phyloP scores from a whole-genome alignment of 805 yeast genomes.

The Priceomyces carsonii region DNA sequence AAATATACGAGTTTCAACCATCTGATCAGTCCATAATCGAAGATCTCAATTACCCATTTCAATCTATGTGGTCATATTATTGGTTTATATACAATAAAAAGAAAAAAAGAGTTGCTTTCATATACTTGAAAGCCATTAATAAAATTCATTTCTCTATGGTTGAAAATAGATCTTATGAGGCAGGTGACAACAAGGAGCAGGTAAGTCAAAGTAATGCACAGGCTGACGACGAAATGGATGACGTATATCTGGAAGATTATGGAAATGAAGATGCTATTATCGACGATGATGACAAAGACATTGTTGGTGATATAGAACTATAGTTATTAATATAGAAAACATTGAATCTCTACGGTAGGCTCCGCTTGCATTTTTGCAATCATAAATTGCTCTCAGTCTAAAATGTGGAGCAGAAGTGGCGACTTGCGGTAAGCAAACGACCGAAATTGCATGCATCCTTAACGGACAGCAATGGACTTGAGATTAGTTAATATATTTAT shows the following conservation, averaged over 20 bases:
- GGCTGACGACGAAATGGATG: constrained; percentile 23
- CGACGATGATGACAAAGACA: constrained; percentile 30
- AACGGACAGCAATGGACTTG: too few relatives aligned
- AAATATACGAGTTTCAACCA: constrained; percentile 63
- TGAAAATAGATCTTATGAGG: constrained; percentile 17
- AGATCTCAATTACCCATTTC: constrained; percentile 51
- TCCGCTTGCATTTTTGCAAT: too few relatives aligned
- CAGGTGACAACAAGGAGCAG: constrained; percentile 8
- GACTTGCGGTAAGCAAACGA: too few relatives aligned
- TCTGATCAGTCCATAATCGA: constrained; percentile 62
- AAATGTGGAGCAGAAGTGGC: too few relatives aligned
- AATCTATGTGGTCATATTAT: constrained; percentile 70
- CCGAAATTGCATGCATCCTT: too few relatives aligned
- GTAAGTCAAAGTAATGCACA: constrained; percentile 10
- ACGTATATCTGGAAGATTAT: constrained; percentile 22
- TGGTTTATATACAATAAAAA: constrained; percentile 93
- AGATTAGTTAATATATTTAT: too few relatives aligned
- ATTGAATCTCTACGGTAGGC: too few relatives aligned
- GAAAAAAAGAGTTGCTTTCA: constrained; percentile 85
- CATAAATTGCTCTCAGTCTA: too few relatives aligned
- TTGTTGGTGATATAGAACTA: constrained; percentile 40
- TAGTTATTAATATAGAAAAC: constrained; percentile 11
- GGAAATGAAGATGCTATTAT: constrained; percentile 21
- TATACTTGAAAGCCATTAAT: constrained; percentile 61
- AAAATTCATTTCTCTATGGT: constrained; percentile 37